A percentile compares a stretch with the other conserved stretches of the same genome.
phyloP scores from a whole-genome alignment of 306 rosid genomes.

The Senna siamea region DNA sequence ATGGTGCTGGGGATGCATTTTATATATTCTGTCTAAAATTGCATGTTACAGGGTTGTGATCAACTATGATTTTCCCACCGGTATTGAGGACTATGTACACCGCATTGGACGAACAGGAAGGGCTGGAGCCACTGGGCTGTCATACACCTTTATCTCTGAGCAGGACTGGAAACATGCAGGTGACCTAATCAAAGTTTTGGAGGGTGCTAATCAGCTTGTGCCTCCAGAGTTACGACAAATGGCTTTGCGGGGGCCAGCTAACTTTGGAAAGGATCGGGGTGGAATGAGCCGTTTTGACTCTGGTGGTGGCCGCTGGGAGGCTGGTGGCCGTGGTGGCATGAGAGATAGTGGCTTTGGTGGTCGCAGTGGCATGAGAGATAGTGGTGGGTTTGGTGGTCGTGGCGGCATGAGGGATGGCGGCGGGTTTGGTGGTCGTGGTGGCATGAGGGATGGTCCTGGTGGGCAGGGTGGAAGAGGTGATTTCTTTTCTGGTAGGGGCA shows the following conservation, averaged over 20 bases:
- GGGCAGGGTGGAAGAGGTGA: slow-evolving; percentile 79
- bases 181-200: slow-evolving; percentile 91
- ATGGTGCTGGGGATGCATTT: neutral
- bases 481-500: slow-evolving; percentile 77
- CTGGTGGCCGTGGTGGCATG: slow-evolving; percentile 67
- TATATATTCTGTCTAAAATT: neutral
- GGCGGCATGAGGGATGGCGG: slow-evolving; percentile 59
- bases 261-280: slow-evolving; percentile 79
- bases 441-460: slow-evolving; percentile 59
- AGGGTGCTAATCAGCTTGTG: slow-evolving; percentile 95
- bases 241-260: slow-evolving; percentile 79
- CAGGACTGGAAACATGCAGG: slow-evolving; percentile 96
- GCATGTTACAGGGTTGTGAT: slow-evolving; percentile 77
- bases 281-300: slow-evolving; percentile 68
- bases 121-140: slow-evolving; percentile 95
- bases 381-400: slow-evolving; percentile 65
- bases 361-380: slow-evolving; percentile 69
- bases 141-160: slow-evolving; percentile 94
- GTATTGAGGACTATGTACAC: slow-evolving; percentile 96
- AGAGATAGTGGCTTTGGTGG: slow-evolving; percentile 55
- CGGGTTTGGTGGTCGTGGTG: slow-evolving; percentile 57
- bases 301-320: slow-evolving; percentile 69
- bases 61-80: slow-evolving; percentile 97
- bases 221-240: slow-evolving; percentile 88
- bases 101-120: slow-evolving; percentile 98